phyloP scores from a whole-genome alignment of 1,284 basidiomycete genomes.

The Erythrobasidium hasegawianum region DNA sequence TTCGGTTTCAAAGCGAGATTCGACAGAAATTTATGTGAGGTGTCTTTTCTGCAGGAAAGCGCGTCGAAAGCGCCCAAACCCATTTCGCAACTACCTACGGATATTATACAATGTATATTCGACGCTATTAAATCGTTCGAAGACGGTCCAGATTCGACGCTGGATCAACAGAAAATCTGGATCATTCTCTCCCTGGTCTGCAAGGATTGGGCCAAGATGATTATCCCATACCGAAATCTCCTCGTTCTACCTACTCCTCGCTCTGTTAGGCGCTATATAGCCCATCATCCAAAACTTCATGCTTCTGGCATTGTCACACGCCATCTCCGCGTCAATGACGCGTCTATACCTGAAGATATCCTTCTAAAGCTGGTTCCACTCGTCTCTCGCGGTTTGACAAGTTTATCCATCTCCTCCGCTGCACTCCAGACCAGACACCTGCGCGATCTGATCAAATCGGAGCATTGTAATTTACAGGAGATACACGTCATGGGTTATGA shows the following conservation, averaged over 20 bases:
- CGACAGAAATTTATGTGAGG: too few species aligned
- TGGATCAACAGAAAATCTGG: slow-evolving; percentile 3
- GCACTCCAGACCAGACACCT: slow-evolving; percentile 8
- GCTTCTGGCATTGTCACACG: neutral
- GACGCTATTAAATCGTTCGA: neutral
- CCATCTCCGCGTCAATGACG: neutral
- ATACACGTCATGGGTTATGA: too few species aligned
- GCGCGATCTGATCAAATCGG: neutral
- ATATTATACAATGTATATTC: neutral
- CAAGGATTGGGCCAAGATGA: slow-evolving; percentile 11
- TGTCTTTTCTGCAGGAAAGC: too few species aligned
- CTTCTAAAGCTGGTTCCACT: slow-evolving; percentile 4
- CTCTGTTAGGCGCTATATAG: slow-evolving; percentile 5
- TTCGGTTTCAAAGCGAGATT: too few species aligned
- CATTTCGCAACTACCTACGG: neutral
- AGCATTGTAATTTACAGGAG: neutral
- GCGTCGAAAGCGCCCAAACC: neutral
- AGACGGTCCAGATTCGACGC: neutral
- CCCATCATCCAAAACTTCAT: neutral
- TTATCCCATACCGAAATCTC: neutral
- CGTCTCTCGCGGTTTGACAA: neutral
- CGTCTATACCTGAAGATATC: slow-evolving; percentile 1
- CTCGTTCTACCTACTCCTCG: slow-evolving; percentile 11
- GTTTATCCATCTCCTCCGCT: slow-evolving; percentile 5
- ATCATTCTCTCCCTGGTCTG: slow-evolving; percentile 19